These are phyloP conservation scores for Hibiscus mutabilis DNA, from an alignment of 345 rosid genomes.

Conservation along the genomic window DNA sequence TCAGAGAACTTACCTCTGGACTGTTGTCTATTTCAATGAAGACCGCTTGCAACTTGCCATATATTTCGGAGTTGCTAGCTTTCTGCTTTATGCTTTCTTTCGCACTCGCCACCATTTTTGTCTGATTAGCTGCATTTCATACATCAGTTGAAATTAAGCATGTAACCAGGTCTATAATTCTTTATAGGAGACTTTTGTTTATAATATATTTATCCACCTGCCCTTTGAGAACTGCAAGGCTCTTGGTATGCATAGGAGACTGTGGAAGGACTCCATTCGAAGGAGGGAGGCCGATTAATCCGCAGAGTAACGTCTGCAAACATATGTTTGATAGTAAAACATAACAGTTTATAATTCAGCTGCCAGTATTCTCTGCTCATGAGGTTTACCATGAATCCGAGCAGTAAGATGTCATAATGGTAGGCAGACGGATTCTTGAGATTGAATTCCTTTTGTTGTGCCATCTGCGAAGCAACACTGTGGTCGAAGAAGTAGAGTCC, in stretches of 20 bases:
- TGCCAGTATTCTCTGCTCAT: neutral
- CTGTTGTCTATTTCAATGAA: constrained; percentile 55
- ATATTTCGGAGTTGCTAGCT: constrained; percentile 55
- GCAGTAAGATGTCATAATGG: constrained; percentile 65
- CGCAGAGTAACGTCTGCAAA: constrained; percentile 68
- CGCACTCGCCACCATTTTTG: constrained; percentile 66
- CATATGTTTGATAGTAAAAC: no score
- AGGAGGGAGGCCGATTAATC: constrained; percentile 74
- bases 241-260: constrained; percentile 90
- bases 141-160: neutral
- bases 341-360: neutral
- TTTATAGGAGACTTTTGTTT: neutral
- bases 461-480: constrained; percentile 69
- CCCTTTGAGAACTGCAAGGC: constrained; percentile 65
- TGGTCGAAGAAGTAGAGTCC: constrained; percentile 83
- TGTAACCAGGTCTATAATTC: neutral
- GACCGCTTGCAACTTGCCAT: constrained; percentile 59
- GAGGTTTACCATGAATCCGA: constrained; percentile 55
- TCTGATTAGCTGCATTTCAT: constrained; percentile 40
- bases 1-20: constrained; percentile 37
- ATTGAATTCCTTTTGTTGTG: constrained; percentile 83
- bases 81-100: constrained; percentile 58
- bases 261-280: constrained; percentile 86
- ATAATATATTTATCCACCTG: constrained; percentile 34
- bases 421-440: constrained; percentile 77